Conservation (phyloP, 2,329 filamentous ascomycete genomes). For the Pseudogymnoascus sp. region DNA sequence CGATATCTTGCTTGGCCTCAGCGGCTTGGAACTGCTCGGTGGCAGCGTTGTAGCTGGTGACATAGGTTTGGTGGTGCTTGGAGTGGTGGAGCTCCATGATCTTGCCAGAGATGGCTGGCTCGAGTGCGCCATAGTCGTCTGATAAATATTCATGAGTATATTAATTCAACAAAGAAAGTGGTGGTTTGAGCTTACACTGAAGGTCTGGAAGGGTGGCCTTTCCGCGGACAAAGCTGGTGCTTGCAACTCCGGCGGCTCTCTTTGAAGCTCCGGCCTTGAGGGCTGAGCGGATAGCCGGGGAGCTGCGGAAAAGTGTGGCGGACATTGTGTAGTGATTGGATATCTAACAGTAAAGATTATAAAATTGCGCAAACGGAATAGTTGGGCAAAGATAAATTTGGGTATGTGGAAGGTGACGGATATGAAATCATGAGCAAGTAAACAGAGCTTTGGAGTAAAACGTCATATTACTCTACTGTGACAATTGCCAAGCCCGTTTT, state of each 20-base stretch:
- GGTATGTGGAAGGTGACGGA: neutral
- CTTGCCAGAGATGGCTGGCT: slow-evolving; percentile 72
- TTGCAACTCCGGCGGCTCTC: slow-evolving; percentile 57
- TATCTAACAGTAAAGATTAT: neutral
- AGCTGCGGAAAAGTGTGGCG: slow-evolving; percentile 64
- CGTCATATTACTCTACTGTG: slow-evolving; percentile 1
- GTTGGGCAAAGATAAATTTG: neutral
- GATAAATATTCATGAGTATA: slow-evolving; percentile 4
- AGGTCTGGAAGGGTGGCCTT: slow-evolving; percentile 94
- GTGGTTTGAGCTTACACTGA: slow-evolving; percentile 47
- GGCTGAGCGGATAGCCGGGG: slow-evolving; percentile 59
- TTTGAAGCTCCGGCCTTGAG: slow-evolving; percentile 59
- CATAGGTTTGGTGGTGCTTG: slow-evolving; percentile 92
- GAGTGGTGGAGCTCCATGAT: slow-evolving; percentile 96
- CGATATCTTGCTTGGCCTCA: slow-evolving; percentile 43
- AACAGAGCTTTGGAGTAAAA: slow-evolving; percentile 1
- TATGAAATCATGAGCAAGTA: slow-evolving; percentile 3
- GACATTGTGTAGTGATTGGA: slow-evolving; percentile 50
- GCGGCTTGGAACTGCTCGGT: slow-evolving; percentile 61
- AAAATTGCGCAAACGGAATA: neutral
- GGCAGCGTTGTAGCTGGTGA: slow-evolving; percentile 78
- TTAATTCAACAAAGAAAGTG: neutral
- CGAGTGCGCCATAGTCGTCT: slow-evolving; percentile 97
- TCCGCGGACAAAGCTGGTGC: slow-evolving; percentile 69
- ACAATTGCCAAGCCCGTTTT: slow-evolving; percentile 2